Evolutionary conservation across 2,329 filamentous ascomycete species (phyloP), one percentile per base, ranked within the genome.

Genomic region (Epichloe hybrida): DNA sequence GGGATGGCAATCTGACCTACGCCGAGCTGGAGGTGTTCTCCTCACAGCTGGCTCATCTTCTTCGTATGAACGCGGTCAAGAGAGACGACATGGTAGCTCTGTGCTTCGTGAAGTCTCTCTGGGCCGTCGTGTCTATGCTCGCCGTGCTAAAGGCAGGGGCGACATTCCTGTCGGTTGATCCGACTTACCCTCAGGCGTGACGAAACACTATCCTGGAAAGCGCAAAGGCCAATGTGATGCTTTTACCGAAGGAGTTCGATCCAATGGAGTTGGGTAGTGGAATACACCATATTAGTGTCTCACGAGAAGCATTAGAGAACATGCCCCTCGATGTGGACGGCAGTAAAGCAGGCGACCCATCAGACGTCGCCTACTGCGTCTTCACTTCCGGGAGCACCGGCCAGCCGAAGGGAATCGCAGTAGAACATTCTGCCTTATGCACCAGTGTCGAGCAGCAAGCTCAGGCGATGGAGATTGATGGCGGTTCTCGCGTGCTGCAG

Each of bases 321-420:
- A 23, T 23, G 23, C 23, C 23, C 23, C 23, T 23, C 23, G 23
- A 23, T 23, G 23, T 23, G 23, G 23, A 23, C 23, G 23, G 23
- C 23, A 23, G 23, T 23, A 2, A 23, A 23, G 20, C 3, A 23
- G 23, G 23, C 23, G 23, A 23, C 23, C 23, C 23, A 23, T 23
- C 23, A 23, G 23, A 23, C 23, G 23, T 23, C 6, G 23, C 23
- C 21, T 47, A 47, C 3, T 17, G 38, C 3, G 39, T 47, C 11
- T 47, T 47, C 45, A 47, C 45, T 13, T 47, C 45, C 12, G 45
- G 45, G 15, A 47, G 45, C 21, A 58, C 56, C 15, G 56, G 60
- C 2, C 55, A 52, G 11, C 59, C 60, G 7, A 62, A 62, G 36
- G 60, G 60, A 2, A 56, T 56, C 2, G 45, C 57, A 4, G 53